Evolutionary conservation across 1,139 yeast species (phyloP).

Genomic region (Blastobotrys aristatus): DNA sequence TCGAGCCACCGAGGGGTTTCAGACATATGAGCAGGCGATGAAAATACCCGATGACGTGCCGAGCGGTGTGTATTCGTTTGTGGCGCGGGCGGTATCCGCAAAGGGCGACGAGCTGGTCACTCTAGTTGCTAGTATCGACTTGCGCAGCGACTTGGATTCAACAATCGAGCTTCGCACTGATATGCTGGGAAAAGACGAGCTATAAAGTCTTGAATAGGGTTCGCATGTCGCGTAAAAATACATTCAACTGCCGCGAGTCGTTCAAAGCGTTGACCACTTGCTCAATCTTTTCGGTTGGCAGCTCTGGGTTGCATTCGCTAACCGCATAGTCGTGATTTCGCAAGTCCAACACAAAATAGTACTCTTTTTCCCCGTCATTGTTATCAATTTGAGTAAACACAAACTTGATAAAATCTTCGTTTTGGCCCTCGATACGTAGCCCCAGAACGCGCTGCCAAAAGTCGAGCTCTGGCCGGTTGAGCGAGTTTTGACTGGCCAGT

Average conservation of each 20-base stretch:
- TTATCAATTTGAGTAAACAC: conserved; percentile 29
- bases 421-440: conserved; percentile 28
- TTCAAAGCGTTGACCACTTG: conserved; percentile 19
- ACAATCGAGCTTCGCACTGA: conserved; percentile 5
- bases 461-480: conserved; percentile 29
- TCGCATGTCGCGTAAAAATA: conserved; percentile 26
- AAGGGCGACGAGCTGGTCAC: conserved; percentile 19
- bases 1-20: conserved; percentile 14
- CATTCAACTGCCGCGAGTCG: conserved; percentile 20
- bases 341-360: conserved; percentile 27
- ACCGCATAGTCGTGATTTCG: conserved; percentile 26
- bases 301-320: conserved; percentile 17
- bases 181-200: not conserved
- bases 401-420: conserved; percentile 29
- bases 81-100: conserved; percentile 25
- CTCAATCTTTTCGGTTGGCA: conserved; percentile 17
- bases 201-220: conserved; percentile 18
- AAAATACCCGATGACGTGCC: conserved; percentile 30
- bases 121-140: conserved; percentile 28
- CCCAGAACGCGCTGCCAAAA: conserved; percentile 33
- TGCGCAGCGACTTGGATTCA: conserved; percentile 16
- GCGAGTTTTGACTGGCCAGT: conserved; percentile 24
- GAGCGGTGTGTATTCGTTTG: conserved; percentile 27
- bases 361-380: conserved; percentile 25
- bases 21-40: conserved; percentile 22